Evolutionary conservation across 2,329 filamentous ascomycete genomes (phyloP).

Genomic region (Polychaeton citri): DNA sequence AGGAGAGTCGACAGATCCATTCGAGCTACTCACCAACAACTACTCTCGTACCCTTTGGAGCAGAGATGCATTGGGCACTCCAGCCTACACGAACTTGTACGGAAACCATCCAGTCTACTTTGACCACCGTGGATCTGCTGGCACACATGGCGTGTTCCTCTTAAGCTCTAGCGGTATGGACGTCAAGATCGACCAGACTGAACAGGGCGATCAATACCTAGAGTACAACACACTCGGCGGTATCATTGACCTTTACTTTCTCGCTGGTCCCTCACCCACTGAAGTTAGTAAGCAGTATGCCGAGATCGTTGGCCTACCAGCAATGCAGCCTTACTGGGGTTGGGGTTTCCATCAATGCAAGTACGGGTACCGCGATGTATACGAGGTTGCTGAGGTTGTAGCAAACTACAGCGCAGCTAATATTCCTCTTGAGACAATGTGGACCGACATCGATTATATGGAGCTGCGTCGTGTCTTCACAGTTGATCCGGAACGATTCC

Average conservation of each 20-base stretch:
- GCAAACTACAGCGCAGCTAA: slow-evolving; percentile 51
- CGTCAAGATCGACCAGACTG: slow-evolving; percentile 57
- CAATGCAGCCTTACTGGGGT: slow-evolving; percentile 40
- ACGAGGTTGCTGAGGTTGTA: slow-evolving; percentile 52
- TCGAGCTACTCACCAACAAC: slow-evolving; percentile 38
- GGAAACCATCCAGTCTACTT: slow-evolving; percentile 64
- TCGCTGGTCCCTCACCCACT: slow-evolving; percentile 33
- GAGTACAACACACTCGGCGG: slow-evolving; percentile 72
- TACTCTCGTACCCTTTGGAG: slow-evolving; percentile 60
- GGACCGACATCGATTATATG: slow-evolving; percentile 46
- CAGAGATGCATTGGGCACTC: slow-evolving; percentile 48
- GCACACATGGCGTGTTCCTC: slow-evolving; percentile 53
- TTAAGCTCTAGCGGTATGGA: slow-evolving; percentile 66
- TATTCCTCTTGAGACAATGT: slow-evolving; percentile 60
- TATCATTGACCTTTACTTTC: slow-evolving; percentile 51
- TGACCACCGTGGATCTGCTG: slow-evolving; percentile 49
- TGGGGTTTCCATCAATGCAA: slow-evolving; percentile 40
- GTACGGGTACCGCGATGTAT: slow-evolving; percentile 44
- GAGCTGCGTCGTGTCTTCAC: slow-evolving; percentile 45
- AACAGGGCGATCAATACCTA: slow-evolving; percentile 53
- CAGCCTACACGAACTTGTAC: slow-evolving; percentile 53
- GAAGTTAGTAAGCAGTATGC: slow-evolving; percentile 38
- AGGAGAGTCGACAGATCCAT: slow-evolving; percentile 60
- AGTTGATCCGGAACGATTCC: slow-evolving; percentile 50
- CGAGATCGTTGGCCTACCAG: slow-evolving; percentile 34